These are phyloP conservation scores for Chalciporus sphaerocephalus DNA, from an alignment of 768 basidiomycete genomes.

Conservation along the genomic window DNA sequence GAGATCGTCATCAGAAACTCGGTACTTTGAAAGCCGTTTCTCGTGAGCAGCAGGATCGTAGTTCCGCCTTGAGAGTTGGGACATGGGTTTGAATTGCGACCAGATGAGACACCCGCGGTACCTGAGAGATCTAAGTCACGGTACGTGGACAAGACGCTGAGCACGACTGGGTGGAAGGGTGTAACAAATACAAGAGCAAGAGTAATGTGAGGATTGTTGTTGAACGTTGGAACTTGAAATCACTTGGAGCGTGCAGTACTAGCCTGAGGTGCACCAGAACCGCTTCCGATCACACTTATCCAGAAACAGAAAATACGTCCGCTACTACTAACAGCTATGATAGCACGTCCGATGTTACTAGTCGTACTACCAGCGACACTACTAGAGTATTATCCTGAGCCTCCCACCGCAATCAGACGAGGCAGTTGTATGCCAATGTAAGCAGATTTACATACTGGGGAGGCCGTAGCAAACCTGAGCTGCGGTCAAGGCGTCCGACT, in stretches of 20 bases:
- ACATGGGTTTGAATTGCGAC: constrained; percentile 15
- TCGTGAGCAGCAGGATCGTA: constrained; percentile 67
- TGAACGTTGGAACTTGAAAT: too few relatives aligned
- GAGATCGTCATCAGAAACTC: constrained; percentile 80
- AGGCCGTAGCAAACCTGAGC: too few relatives aligned
- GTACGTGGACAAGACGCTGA: constrained; percentile 1
- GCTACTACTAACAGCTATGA: too few relatives aligned
- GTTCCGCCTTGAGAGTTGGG: constrained; percentile 66
- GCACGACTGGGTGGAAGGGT: not conserved
- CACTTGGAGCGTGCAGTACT: not conserved
- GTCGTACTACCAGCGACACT: too few relatives aligned
- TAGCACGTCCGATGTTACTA: too few relatives aligned
- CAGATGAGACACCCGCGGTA: not conserved
- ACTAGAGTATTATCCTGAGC: too few relatives aligned
- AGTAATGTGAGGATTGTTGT: constrained; percentile 42
- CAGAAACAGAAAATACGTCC: too few relatives aligned
- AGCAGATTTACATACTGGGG: too few relatives aligned
- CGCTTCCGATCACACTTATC: not conserved
- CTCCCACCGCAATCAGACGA: too few relatives aligned
- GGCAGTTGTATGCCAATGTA: too few relatives aligned
- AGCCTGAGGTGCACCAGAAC: too few relatives aligned
- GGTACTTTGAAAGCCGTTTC: constrained; percentile 68
- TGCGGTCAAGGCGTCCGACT: too few relatives aligned
- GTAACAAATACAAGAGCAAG: not conserved
- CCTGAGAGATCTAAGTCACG: constrained; percentile 7